Conservation (phyloP, 495 filamentous ascomycete genomes). For the Thozetella sp. region DNA sequence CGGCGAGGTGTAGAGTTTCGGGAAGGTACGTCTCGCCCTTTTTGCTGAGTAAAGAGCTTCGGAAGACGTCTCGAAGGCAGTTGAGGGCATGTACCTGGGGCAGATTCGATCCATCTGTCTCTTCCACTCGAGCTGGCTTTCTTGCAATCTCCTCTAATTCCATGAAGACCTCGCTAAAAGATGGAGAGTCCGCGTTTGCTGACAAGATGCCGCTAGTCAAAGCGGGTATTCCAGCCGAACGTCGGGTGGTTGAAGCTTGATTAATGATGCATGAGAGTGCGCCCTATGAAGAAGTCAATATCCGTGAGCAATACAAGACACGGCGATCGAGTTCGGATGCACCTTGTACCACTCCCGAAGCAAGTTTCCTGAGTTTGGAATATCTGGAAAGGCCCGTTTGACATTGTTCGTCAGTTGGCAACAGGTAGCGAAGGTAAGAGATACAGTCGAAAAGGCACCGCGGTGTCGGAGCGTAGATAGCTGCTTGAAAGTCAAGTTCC, state of each 20-base stretch:
- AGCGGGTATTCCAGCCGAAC: conserved; percentile 89
- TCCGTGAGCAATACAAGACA: not conserved
- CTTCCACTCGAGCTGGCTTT: conserved; percentile 42
- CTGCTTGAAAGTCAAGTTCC: conserved; percentile 75
- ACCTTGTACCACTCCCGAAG: conserved; percentile 73
- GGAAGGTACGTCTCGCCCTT: conserved; percentile 70
- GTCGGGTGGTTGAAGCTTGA: conserved; percentile 78
- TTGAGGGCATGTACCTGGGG: conserved; percentile 96
- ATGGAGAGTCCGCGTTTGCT: conserved; percentile 48
- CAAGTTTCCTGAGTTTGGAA: conserved; percentile 36
- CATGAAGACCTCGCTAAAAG: conserved; percentile 53
- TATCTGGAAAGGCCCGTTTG: conserved; percentile 27
- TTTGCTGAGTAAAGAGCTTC: conserved; percentile 67
- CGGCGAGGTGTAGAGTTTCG: conserved; percentile 72
- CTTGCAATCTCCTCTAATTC: conserved; percentile 56
- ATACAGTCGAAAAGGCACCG: conserved; percentile 92
- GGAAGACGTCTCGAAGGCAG: conserved; percentile 85
- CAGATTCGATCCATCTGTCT: conserved; percentile 66
- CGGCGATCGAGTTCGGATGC: conserved; percentile 15
- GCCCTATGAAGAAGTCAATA: conserved; percentile 41
- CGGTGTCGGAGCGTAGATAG: conserved; percentile 83
- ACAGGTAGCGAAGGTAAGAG: conserved; percentile 80
- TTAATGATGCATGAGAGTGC: conserved; percentile 65
- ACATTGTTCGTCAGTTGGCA: conserved; percentile 59
- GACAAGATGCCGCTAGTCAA: conserved; percentile 77